Conservation (phyloP, 768 basidiomycete genomes). For the Tulasnella sp. region DNA sequence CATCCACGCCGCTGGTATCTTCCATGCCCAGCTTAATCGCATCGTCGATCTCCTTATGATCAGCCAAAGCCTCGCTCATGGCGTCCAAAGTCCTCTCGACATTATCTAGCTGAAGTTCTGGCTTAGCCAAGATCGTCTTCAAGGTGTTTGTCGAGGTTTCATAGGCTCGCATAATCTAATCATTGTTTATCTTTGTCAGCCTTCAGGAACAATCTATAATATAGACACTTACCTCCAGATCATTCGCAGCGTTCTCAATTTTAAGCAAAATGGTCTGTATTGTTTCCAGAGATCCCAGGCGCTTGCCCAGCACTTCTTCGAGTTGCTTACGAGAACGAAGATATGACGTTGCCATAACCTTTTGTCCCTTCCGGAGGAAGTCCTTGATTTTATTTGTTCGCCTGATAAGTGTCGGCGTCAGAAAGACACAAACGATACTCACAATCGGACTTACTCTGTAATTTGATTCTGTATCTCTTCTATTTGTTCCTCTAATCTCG, state of each 20-base stretch:
- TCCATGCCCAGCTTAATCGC: constrained; percentile 57
- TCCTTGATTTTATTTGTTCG: constrained; percentile 50
- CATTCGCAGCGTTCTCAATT: constrained; percentile 81
- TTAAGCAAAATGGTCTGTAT: constrained; percentile 63
- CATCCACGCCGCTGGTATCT: constrained; percentile 38
- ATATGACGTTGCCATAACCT: constrained; percentile 57
- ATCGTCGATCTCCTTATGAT: constrained; percentile 72
- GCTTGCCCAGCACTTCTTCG: constrained; percentile 62
- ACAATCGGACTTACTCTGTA: constrained; percentile 40
- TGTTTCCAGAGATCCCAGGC: constrained; percentile 57
- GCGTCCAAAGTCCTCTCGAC: constrained; percentile 83
- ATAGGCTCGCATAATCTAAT: constrained; percentile 78
- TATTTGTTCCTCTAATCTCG: constrained; percentile 55
- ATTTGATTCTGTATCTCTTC: constrained; percentile 56
- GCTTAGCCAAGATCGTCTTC: constrained; percentile 60
- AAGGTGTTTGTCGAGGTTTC: constrained; percentile 71
- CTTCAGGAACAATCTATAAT: not conserved
- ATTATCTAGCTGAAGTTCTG: constrained; percentile 59
- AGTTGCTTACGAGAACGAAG: constrained; percentile 72
- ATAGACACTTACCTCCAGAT: constrained; percentile 55
- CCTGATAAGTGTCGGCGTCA: constrained; percentile 29
- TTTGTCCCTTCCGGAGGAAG: constrained; percentile 57
- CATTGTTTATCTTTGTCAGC: constrained; percentile 5
- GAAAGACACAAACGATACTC: not conserved
- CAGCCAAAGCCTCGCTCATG: constrained; percentile 66